Base-by-base conservation (phyloP, 1,284 basidiomycete genomes). In the Trametes pubescens region DNA sequence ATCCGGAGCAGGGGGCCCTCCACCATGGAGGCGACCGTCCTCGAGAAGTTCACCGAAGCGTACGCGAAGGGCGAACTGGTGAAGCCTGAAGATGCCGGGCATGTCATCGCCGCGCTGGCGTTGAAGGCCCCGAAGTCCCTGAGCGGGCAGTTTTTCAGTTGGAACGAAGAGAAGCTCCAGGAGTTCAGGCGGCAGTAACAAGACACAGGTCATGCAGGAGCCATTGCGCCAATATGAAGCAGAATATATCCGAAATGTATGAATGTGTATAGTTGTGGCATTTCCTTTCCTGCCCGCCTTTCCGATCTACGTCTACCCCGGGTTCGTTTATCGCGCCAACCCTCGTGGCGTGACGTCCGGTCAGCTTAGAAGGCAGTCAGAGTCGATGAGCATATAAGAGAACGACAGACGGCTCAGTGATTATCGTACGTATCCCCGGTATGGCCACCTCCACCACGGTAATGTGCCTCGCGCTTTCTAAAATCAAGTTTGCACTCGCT, bases 111-210 rank as follows among this genome's bases (percentile, higher is more conserved):
- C 10, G 81, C 84, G 21, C 78, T 94, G 35, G 81, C 88, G 2
- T 70, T 93, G 37, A 74, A 75, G 32, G 90, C 89, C 4, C 80
- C 86, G 8, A 80, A 82, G 67, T 73, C 77, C 4, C 73, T 93
- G 56, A 91, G 85, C 55, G 95, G 95, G 18, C 79, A 86, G 66
- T 96, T 94, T 74, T 79, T 95, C 52, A 87, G 80, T 69, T 92
- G 91, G 89, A 82, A 91, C 69, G 81, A 82, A 13, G 85, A 86
- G 34, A 83, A 85, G 65, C 90, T 89, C 74, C 80, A 78, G 72
- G 78, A 81, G 18, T 90, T 85, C 74, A 79, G 72, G 55, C 71
- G 69, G 32, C 38, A 63, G 48, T 69, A 44, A 65, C 7, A 29
- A 24, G 24, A 26, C n/a, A 29, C 11, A 34, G 14, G 32, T 7